Evolutionary conservation across 2,329 filamentous ascomycete species (phyloP).

Genomic region (Xylariaceae sp.): DNA sequence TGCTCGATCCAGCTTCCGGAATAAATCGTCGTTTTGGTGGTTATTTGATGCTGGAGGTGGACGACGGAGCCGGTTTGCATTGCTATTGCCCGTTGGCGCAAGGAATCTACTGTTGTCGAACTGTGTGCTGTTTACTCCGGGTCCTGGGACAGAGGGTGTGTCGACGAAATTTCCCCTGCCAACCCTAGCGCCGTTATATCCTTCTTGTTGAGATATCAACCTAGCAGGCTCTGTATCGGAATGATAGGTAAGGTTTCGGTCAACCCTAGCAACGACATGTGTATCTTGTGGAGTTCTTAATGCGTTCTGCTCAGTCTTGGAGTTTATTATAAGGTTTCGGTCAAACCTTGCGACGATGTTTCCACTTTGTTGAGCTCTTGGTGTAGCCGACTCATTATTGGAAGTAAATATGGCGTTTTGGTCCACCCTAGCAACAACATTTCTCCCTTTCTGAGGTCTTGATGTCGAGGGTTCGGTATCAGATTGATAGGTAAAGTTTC

Average conservation of each 20-base stretch:
- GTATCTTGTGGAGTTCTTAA: background rate
- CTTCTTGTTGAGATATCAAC: no score
- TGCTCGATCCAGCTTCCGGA: no score
- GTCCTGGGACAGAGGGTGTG: background rate
- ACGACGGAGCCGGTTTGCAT: background rate
- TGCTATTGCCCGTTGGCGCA: background rate
- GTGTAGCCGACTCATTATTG: background rate
- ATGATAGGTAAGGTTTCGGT: no score
- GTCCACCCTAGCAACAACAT: no score
- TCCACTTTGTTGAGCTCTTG: background rate
- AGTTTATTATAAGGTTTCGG: no score
- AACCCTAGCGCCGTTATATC: no score
- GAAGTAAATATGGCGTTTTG: background rate
- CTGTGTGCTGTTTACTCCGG: background rate
- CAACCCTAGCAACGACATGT: background rate
- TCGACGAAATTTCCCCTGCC: background rate
- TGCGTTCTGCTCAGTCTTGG: background rate
- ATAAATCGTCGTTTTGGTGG: background rate
- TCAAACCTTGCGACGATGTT: background rate
- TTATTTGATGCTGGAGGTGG: background rate
- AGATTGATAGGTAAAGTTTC: no score
- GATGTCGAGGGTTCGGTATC: no score
- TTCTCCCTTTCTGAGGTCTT: no score
- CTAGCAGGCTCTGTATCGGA: no score
- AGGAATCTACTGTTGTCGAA: background rate